A percentile compares a stretch with the other conserved stretches of the same genome.
Evolutionary conservation across 2,329 filamentous ascomycete genomes (phyloP).

Genomic region (Fusarium avenaceum): DNA sequence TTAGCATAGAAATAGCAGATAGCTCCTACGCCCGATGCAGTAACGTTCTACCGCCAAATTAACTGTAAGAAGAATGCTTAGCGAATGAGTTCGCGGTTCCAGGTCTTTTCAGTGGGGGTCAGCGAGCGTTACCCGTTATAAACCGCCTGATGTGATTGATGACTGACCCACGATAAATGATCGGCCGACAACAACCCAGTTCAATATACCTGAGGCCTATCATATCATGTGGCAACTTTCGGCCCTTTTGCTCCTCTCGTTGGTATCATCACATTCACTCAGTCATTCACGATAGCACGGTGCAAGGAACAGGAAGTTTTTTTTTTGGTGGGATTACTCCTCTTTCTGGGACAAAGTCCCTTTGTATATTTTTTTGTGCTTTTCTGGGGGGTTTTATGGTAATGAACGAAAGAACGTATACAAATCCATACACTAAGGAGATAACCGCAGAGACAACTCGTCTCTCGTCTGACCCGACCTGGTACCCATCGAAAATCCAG

Average conservation of each 20-base stretch:
- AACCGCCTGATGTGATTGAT: conserved; percentile 25
- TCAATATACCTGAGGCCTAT: conserved; percentile 11
- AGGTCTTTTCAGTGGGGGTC: conserved; percentile 30
- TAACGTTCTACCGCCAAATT: conserved; percentile 36
- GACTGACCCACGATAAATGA: conserved; percentile 12
- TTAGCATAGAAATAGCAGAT: not conserved
- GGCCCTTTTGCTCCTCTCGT: conserved; percentile 24
- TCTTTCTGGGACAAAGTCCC: conserved; percentile 25
- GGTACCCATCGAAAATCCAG: conserved; percentile 24
- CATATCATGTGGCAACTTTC: conserved; percentile 24
- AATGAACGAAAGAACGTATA: not conserved
- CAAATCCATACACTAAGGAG: conserved; percentile 22
- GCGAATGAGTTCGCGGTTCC: conserved; percentile 3
- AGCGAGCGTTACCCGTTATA: conserved; percentile 10
- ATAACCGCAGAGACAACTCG: conserved; percentile 10
- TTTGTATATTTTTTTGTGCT: conserved; percentile 33
- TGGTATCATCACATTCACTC: conserved; percentile 20
- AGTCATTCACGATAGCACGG: conserved; percentile 1
- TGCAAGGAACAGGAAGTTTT: not conserved
- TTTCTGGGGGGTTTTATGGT: conserved; percentile 19
- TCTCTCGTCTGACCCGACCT: conserved; percentile 7
- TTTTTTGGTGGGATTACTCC: conserved; percentile 29
- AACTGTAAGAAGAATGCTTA: conserved; percentile 18
- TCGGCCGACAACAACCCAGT: conserved; percentile 10
- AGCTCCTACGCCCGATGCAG: conserved; percentile 27